Conservation (phyloP, 23 red algal species). For the Chondrus crispus region DNA sequence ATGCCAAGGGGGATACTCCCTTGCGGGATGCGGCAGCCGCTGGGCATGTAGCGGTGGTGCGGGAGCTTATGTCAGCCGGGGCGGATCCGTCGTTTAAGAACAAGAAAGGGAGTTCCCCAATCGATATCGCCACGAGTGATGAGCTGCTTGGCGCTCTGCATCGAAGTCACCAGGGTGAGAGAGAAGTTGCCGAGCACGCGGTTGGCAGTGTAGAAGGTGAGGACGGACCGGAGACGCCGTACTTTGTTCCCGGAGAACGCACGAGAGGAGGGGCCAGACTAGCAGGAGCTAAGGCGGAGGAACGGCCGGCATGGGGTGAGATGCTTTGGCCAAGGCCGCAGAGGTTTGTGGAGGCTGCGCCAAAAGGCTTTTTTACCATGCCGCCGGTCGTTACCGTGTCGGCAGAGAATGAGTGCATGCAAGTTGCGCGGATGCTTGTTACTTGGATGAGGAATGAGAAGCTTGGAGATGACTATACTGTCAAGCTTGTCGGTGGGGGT, state of each 20-base stretch:
- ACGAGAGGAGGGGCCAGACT: too few relatives aligned
- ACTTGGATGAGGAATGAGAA: neutral
- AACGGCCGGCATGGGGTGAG: neutral
- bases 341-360: neutral
- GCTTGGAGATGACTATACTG: neutral
- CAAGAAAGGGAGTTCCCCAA: neutral
- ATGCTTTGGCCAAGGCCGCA: neutral
- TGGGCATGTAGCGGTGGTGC: neutral
- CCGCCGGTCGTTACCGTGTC: neutral
- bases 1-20: constrained; percentile 15
- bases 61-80: neutral
- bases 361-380: neutral
- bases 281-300: neutral
- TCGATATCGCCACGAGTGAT: neutral
- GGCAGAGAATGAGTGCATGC: neutral
- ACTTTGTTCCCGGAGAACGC: neutral
- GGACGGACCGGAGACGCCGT: neutral
- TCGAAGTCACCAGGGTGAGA: neutral
- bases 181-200: neutral
- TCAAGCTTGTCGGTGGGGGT: neutral
- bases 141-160: neutral
- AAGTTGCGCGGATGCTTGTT: neutral
- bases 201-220: neutral
- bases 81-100: neutral
- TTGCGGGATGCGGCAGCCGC: neutral